Evolutionary conservation across 768 basidiomycete genomes (phyloP).

Genomic region (Gautieria morchelliformis): DNA sequence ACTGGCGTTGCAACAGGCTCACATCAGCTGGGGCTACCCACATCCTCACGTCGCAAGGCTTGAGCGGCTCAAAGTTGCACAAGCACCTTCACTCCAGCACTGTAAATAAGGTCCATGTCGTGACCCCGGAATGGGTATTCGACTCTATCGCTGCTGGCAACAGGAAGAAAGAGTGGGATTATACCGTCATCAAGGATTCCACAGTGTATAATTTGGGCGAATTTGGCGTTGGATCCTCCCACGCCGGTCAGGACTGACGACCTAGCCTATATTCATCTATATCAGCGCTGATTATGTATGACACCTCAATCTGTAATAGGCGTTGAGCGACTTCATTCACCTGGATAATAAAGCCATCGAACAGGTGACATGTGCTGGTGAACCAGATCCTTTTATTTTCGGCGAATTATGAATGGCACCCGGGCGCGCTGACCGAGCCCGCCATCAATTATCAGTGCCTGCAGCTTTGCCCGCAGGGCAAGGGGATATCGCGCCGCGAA

Average conservation of each 20-base stretch:
- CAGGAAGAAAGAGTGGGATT: constrained; percentile 50
- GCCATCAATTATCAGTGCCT: no score
- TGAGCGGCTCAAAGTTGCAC: constrained; percentile 66
- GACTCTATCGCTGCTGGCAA: constrained; percentile 58
- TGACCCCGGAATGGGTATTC: constrained; percentile 66
- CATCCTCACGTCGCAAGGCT: constrained; percentile 61
- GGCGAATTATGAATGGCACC: no score
- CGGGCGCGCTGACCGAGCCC: no score
- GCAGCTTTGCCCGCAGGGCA: no score
- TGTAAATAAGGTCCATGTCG: constrained; percentile 45
- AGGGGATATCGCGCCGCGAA: no score
- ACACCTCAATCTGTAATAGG: no score
- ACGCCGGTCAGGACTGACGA: not conserved
- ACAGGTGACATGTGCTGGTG: no score
- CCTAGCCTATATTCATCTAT: not conserved
- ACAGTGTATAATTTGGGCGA: constrained; percentile 15
- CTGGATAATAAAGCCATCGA: no score
- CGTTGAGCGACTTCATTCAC: no score
- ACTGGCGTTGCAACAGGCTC: constrained; percentile 26
- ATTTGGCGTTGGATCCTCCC: not conserved
- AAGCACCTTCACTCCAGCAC: constrained; percentile 45
- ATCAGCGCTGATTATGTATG: no score
- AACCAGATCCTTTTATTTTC: no score
- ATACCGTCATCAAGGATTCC: constrained; percentile 36
- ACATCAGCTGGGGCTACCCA: constrained; percentile 63